phyloP scores from a whole-genome alignment of 495 filamentous ascomycete genomes.

The Margaritispora aquatica region DNA sequence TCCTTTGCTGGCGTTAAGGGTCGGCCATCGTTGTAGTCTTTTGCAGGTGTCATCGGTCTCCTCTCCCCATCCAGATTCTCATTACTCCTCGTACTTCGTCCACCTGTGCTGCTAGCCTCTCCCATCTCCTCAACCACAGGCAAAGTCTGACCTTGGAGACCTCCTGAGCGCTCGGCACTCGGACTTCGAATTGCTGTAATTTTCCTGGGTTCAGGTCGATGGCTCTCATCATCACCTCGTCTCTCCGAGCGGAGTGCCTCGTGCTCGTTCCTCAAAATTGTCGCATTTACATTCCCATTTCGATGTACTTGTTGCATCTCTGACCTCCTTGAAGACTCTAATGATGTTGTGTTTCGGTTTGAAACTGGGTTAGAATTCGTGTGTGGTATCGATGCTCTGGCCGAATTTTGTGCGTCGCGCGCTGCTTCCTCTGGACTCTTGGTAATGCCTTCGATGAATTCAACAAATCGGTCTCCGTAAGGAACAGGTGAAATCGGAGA shows the following conservation, averaged over 20 bases:
- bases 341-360: conserved; percentile 19
- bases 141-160: conserved; percentile 58
- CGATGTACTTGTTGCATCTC: conserved; percentile 32
- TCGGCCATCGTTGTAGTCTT: conserved; percentile 12
- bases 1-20: conserved; percentile 24
- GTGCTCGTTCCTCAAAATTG: conserved; percentile 39
- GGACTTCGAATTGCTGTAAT: conserved; percentile 45
- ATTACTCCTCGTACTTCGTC: conserved; percentile 18
- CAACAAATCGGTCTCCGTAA: conserved; percentile 91
- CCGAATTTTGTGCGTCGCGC: conserved; percentile 47
- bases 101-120: conserved; percentile 58
- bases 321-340: conserved; percentile 21
- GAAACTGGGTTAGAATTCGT: conserved; percentile 19
- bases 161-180: conserved; percentile 45
- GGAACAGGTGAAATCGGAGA: conserved; percentile 87
- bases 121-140: conserved; percentile 90
- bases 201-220: conserved; percentile 39
- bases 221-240: conserved; percentile 46
- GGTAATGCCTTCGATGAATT: conserved; percentile 85
- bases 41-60: conserved; percentile 15
- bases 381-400: conserved; percentile 21
- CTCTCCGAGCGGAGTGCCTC: conserved; percentile 36
- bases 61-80: conserved; percentile 7
- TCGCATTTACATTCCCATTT: conserved; percentile 38
- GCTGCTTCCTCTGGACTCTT: conserved; percentile 80